A percentile compares a stretch with the other conserved stretches of the same genome.
Evolutionary conservation across 768 basidiomycete genomes (phyloP).

Genomic region (Strobilomyces confusus): DNA sequence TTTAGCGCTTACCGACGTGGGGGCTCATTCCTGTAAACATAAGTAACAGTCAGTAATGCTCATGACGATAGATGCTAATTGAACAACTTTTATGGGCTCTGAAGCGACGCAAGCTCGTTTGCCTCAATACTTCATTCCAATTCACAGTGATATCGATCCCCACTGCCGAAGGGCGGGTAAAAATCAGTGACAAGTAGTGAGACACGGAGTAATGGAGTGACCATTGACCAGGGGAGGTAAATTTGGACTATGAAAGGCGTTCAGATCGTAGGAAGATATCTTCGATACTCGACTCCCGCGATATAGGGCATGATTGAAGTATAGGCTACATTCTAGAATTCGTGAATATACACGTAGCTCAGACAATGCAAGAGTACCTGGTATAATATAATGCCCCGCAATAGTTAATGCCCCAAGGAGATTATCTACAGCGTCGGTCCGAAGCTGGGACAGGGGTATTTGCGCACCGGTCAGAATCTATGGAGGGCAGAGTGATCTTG

Average conservation of each 20-base stretch:
- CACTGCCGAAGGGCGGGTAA: constrained; percentile 40
- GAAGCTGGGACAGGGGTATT: constrained; percentile 84
- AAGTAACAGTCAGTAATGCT: constrained; percentile 10
- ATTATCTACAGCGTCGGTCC: constrained; percentile 95
- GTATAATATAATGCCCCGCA: constrained; percentile 88
- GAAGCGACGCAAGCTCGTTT: constrained; percentile 75
- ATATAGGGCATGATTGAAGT: constrained; percentile 86
- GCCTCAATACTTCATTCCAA: constrained; percentile 84
- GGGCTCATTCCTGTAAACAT: constrained; percentile 63
- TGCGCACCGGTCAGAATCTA: constrained; percentile 92
- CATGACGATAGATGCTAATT: neutral
- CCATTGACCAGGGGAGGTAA: constrained; percentile 80
- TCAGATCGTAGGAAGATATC: constrained; percentile 74
- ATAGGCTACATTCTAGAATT: constrained; percentile 72
- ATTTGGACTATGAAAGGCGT: constrained; percentile 83
- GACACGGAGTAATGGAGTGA: constrained; percentile 18
- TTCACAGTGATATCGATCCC: constrained; percentile 89
- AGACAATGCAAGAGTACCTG: constrained; percentile 48
- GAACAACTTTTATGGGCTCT: constrained; percentile 68
- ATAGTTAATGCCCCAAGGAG: constrained; percentile 84
- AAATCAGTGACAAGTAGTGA: constrained; percentile 1
- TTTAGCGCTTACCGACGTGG: constrained; percentile 60
- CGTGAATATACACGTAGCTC: neutral
- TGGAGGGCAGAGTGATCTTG: neutral
- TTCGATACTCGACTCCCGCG: constrained; percentile 86